These are phyloP conservation scores for Suhomyces xylopsoci DNA, from an alignment of 805 yeast genomes.

Conservation along the genomic window DNA sequence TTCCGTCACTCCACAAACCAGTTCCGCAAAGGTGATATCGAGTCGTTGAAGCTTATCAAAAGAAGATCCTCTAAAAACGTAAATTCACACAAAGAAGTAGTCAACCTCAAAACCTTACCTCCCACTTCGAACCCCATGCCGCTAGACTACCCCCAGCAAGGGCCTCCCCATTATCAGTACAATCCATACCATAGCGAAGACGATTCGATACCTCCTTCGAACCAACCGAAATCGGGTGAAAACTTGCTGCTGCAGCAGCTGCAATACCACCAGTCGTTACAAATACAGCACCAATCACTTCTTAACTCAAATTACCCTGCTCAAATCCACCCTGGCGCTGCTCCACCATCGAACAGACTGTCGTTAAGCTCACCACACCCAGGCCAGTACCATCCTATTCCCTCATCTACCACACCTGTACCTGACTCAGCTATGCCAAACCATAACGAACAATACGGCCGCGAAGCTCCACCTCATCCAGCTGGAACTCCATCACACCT, in stretches of 20 bases:
- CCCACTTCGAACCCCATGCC: slow-evolving; percentile 19
- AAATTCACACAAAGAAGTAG: slow-evolving; percentile 37
- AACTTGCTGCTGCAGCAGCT: slow-evolving; percentile 4
- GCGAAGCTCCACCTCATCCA: not conserved
- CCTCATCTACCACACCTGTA: slow-evolving; percentile 2
- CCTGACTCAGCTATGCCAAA: not conserved
- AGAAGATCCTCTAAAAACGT: slow-evolving; percentile 57
- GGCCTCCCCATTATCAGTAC: not conserved
- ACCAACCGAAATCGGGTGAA: slow-evolving; percentile 1
- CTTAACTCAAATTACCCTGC: not conserved
- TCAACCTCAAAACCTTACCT: slow-evolving; percentile 32
- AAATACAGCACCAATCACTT: slow-evolving; percentile 8
- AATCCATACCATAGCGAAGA: slow-evolving; percentile 1
- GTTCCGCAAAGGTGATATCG: slow-evolving; percentile 79
- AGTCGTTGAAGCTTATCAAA: slow-evolving; percentile 69
- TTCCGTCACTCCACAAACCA: slow-evolving; percentile 78
- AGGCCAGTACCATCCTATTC: not conserved
- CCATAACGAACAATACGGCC: not conserved
- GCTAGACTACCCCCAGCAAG: slow-evolving; percentile 2
- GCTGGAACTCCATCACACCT: not conserved
- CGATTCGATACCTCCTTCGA: not conserved
- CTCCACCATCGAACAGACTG: not conserved
- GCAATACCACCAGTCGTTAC: slow-evolving; percentile 15
- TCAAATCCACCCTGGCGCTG: slow-evolving; percentile 1
- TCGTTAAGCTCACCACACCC: not conserved